Evolutionary conservation across 495 filamentous ascomycete genomes (phyloP), one percentile per base, ranked within the genome.

Genomic region (Hypomontagnella monticulosa): DNA sequence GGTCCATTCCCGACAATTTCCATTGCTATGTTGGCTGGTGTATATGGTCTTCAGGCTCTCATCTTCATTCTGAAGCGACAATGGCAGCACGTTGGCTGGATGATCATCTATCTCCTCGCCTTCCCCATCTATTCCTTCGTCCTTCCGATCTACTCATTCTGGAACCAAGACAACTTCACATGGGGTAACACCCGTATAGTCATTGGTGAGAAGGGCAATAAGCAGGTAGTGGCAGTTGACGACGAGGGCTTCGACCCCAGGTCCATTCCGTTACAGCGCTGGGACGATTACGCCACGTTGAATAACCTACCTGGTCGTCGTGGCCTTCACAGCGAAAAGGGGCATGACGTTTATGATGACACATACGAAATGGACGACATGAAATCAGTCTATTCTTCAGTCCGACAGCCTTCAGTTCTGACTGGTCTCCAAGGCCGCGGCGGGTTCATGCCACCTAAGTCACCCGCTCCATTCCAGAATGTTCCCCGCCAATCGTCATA

Each of bases 141-240:
- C 55, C 85, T 99, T 5, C 95, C 95, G 0, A 78, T 99, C 67
- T 99, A 97, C 80, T 96, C 95, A 0, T 99, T 99, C 88, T 99
- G 95, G 95, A 94, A 96, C 72, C 93, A 97, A 75, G 95, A 99
- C 78, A 92, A 99, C 78, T 99, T 99, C 82, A 85, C 88, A 5
- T 99, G 95, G 95, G 95, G 95, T 84, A 98, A 91, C 75, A 99
- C 95, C 0, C 93, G 96, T 83, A 87, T 99, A 62, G 95, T 99
- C 71, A 89, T 98, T 66, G 93, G 91, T 33, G 95, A 99, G 73
- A 91, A 93, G 70, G 94, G 93, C 51, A 86, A 86, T 65, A 97
- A 95, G 79, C 89, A 95, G 65, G 79, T 97, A 16, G 84, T 99
- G 34, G 93, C 93, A 0, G 87, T 92, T 7, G 89, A 93, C 47